phyloP scores from a whole-genome alignment of 2,329 filamentous ascomycete genomes.

The Magnaporthales sp. region DNA sequence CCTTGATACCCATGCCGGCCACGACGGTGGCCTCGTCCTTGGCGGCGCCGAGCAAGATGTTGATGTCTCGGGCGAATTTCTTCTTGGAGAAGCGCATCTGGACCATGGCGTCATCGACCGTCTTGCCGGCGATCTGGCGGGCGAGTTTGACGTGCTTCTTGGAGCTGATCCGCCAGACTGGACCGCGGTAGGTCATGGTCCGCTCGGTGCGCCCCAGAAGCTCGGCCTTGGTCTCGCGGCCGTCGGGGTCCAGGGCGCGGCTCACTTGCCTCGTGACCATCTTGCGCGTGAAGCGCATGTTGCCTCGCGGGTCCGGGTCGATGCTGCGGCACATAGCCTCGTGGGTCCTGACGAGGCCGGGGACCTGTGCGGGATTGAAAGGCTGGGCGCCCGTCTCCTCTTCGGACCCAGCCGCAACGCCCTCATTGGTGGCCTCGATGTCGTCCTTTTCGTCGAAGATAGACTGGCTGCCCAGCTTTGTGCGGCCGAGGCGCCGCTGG shows the following conservation, averaged over 20 bases:
- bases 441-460: slow-evolving; percentile 50
- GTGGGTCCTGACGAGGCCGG: slow-evolving; percentile 26
- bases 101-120: slow-evolving; percentile 83
- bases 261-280: slow-evolving; percentile 72
- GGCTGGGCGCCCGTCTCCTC: slow-evolving; percentile 1
- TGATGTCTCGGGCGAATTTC: slow-evolving; percentile 75
- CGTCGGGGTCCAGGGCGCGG: slow-evolving; percentile 53
- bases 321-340: slow-evolving; percentile 53
- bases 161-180: slow-evolving; percentile 70
- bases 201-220: slow-evolving; percentile 58
- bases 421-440: slow-evolving; percentile 23
- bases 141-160: slow-evolving; percentile 89
- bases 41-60: slow-evolving; percentile 71
- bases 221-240: slow-evolving; percentile 46
- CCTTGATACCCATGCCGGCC: slow-evolving; percentile 74
- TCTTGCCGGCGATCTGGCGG: slow-evolving; percentile 85
- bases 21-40: slow-evolving; percentile 71
- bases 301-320: slow-evolving; percentile 66
- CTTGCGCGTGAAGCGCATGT: slow-evolving; percentile 71
- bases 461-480: slow-evolving; percentile 45
- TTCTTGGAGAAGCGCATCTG: slow-evolving; percentile 97
- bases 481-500: slow-evolving; percentile 29
- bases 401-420: slow-evolving; percentile 10
- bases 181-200: slow-evolving; percentile 49
- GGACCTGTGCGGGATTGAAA: slow-evolving; percentile 5